A percentile compares a stretch with the other conserved stretches of the same genome.
These are phyloP conservation scores for Smallanthus sonchifolius DNA, from an alignment of 129 eudicot species.

Conservation along the genomic window DNA sequence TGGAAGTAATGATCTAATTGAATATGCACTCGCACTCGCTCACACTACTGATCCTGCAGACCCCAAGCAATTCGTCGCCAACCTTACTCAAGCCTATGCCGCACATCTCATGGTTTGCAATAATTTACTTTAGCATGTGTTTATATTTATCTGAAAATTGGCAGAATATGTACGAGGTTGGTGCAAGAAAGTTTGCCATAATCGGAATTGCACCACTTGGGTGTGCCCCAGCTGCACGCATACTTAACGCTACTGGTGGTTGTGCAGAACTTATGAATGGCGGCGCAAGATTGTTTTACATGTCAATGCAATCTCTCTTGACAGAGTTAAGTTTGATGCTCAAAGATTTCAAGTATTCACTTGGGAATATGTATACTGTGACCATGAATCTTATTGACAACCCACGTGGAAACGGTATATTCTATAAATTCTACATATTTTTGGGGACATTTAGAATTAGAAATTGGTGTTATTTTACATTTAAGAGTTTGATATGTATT, in stretches of 20 bases:
- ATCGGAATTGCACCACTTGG: slow-evolving; percentile 45
- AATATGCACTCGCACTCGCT: not conserved
- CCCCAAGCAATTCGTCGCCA: slow-evolving; percentile 1
- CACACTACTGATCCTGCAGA: not conserved
- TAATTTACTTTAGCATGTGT: no score
- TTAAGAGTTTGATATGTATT: not conserved
- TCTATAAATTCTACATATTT: not conserved
- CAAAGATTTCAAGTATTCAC: slow-evolving; percentile 35
- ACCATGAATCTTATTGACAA: slow-evolving; percentile 42
- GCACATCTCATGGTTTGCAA: slow-evolving; percentile 31
- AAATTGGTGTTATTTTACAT: not conserved
- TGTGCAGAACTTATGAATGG: slow-evolving; percentile 29
- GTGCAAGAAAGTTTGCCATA: slow-evolving; percentile 49
- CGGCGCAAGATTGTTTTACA: slow-evolving; percentile 26
- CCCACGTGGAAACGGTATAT: slow-evolving; percentile 32
- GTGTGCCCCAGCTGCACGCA: slow-evolving; percentile 37
- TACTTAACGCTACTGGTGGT: slow-evolving; percentile 13
- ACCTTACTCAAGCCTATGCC: slow-evolving; percentile 27
- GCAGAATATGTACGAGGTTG: slow-evolving; percentile 43
- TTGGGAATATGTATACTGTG: slow-evolving; percentile 43
- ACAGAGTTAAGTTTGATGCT: slow-evolving; percentile 20
- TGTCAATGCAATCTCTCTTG: slow-evolving; percentile 13
- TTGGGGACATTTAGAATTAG: no score
- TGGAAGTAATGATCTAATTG: slow-evolving; percentile 57
- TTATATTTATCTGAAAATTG: not conserved